Base-by-base conservation (phyloP, 1,139 yeast species). In the Zygoascus sp. region DNA sequence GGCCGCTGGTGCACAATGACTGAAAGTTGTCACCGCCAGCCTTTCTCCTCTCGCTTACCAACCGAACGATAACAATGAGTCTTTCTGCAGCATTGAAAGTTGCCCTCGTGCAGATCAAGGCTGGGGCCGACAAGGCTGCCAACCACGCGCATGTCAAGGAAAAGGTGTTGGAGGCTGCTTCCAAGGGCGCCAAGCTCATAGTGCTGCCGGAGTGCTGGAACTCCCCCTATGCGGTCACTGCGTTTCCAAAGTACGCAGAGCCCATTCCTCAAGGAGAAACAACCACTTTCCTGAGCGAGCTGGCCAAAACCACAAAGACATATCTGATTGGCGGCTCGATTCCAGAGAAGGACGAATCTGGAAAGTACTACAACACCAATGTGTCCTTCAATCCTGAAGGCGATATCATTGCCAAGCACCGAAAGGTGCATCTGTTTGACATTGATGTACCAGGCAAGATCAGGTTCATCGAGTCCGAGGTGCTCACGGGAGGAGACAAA, bases 141-240 rank as follows among this genome's bases (percentile, higher is more conserved):
- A 83, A 83, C 64, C 69, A 83, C 48, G 59, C 70, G 48, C 77
- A 77, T 54, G 88, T 80, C 6, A 69, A 73, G 49, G 68, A 69
- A 22, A 78, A 67, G 56, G 77, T 83, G 44, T 68, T 71, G 32
- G 77, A 76, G 49, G 90, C 90, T 0, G 75, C 71, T 6, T 37
- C 58, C 25, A 59, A 62, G 23, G 75, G 75, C 2, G 75, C 75
- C 30, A 60, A 70, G 50, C 60, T 71, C 27, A 76, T 84, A n/a
- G 82, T 84, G 63, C 69, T 84, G 43, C 94, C 94, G 5, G 97
- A 92, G 68, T 90, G 97, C 68, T 92, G 90, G 77, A 90, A 90
- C 65, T 85, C 97, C 1, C 97, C 97, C 4, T 92, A 92, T 61
- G 83, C 95, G 0, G 96, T 88, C 23, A 79, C 80, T 50, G 84